Percentiles rank a stretch among this genome's conserved stretches.
phyloP scores from a whole-genome alignment of 2,329 filamentous ascomycete genomes.

The Dendrostoma leiphaemia region DNA sequence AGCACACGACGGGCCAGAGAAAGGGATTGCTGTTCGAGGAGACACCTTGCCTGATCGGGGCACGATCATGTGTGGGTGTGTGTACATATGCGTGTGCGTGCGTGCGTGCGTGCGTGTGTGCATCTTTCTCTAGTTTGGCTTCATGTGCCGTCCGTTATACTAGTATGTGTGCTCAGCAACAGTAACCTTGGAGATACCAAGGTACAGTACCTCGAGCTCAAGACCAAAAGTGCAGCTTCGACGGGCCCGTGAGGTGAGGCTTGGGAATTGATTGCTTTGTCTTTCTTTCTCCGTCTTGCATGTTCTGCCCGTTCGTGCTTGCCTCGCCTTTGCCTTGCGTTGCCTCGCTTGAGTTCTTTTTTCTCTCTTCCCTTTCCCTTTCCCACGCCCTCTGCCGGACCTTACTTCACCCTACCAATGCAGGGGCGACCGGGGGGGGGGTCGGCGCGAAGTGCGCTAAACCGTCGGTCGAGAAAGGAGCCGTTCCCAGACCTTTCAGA shows the following conservation, averaged over 20 bases:
- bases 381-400: not conserved
- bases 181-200: too few relatives aligned
- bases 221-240: not conserved
- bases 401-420: not conserved
- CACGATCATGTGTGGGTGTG: not conserved
- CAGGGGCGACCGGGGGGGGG: not conserved
- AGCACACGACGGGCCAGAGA: not conserved
- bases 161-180: not conserved
- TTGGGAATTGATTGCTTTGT: not conserved
- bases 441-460: not conserved
- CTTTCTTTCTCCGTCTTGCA: too few relatives aligned
- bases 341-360: not conserved
- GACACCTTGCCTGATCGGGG: not conserved
- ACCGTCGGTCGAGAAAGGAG: not conserved
- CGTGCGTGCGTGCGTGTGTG: too few relatives aligned
- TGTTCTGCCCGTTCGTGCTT: too few relatives aligned
- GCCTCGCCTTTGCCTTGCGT: not conserved
- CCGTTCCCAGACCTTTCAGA: too few relatives aligned
- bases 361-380: not conserved
- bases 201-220: too few relatives aligned
- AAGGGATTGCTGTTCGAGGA: not conserved
- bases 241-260: not conserved
- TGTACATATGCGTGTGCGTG: too few relatives aligned
- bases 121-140: too few relatives aligned
- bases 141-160: not conserved